Evolutionary conservation across 306 rosid genomes (phyloP).

Genomic region (Ormosia emarginata): DNA sequence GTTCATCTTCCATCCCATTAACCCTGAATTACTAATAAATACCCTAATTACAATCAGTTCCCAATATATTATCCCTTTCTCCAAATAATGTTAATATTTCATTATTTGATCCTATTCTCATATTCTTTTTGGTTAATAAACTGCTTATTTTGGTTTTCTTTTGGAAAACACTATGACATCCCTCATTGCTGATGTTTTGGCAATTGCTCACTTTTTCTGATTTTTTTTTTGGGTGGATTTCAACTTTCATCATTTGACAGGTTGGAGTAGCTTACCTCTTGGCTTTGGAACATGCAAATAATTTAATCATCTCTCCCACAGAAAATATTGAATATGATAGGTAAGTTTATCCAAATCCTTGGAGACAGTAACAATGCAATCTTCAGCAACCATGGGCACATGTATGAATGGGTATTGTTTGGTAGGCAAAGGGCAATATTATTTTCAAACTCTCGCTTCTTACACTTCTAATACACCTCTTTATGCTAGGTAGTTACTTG

Average conservation of each 20-base stretch:
- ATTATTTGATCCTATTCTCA: neutral
- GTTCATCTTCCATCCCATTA: neutral
- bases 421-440: neutral
- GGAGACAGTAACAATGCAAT: constrained; percentile 14
- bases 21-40: neutral
- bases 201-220: neutral
- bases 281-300: constrained; percentile 86
- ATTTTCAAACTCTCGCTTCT: neutral
- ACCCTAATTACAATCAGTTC: neutral
- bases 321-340: constrained; percentile 92
- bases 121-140: neutral
- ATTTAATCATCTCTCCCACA: constrained; percentile 53
- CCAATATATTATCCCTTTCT: neutral
- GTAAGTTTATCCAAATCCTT: constrained; percentile 43
- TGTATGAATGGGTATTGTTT: neutral
- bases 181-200: neutral
- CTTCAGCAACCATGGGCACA: constrained; percentile 2
- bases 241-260: constrained; percentile 46
- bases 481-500: neutral
- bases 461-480: neutral
- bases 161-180: neutral
- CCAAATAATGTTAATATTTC: neutral
- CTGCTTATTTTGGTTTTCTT: constrained; percentile 18
- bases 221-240: neutral
- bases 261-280: constrained; percentile 90